A percentile compares a stretch with the other conserved stretches of the same genome.
phyloP scores from a whole-genome alignment of 2,329 filamentous ascomycete genomes.

The Penicillium sp. region DNA sequence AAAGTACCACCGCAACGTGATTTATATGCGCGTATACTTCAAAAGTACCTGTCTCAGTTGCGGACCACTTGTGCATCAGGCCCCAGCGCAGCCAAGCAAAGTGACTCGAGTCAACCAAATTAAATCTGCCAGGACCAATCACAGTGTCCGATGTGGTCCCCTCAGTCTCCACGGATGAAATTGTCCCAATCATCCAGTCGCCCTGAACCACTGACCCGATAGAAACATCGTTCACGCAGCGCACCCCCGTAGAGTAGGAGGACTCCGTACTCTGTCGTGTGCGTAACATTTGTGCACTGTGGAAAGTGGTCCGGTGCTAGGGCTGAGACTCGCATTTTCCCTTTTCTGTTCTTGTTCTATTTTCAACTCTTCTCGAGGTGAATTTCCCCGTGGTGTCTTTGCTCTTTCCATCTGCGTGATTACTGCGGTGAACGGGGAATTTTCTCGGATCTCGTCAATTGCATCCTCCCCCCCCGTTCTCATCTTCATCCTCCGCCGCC shows the following conservation, averaged over 20 bases:
- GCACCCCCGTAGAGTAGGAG: too few relatives aligned
- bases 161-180: background rate
- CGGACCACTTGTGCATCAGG: background rate
- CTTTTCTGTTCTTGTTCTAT: background rate
- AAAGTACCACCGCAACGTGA: background rate
- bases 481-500: slow-evolving; percentile 2
- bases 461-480: background rate
- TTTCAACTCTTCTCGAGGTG: background rate
- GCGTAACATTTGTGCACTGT: background rate
- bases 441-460: background rate
- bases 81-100: background rate
- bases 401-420: background rate
- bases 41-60: background rate
- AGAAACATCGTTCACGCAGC: too few relatives aligned
- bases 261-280: too few relatives aligned
- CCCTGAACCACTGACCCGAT: background rate
- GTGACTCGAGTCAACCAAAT: background rate
- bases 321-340: background rate
- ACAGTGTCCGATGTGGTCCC: background rate
- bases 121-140: background rate
- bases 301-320: background rate
- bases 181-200: background rate
- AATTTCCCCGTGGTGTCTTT: background rate
- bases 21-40: background rate
- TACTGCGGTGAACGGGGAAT: background rate